Percentiles rank a stretch among this genome's conserved stretches.
Conservation (phyloP, 164 flowering plant genomes). For the Nymphaea thermarum region DNA sequence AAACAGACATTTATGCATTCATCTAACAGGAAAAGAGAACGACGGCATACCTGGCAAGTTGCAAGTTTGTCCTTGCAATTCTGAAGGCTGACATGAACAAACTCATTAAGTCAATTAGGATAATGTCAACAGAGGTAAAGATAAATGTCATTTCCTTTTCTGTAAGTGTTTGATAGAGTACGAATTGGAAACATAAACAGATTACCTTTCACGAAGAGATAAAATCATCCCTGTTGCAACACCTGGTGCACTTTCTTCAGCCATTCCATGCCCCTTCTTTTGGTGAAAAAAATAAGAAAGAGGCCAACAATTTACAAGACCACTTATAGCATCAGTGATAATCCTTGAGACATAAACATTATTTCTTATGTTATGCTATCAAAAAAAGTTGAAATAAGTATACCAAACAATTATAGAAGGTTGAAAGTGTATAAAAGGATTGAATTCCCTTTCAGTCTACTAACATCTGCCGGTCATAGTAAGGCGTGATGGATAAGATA, state of each 20-base stretch:
- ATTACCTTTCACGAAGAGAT: conserved; percentile 87
- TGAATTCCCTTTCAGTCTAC: too few species aligned
- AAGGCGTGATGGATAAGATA: too few species aligned
- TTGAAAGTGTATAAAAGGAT: too few species aligned
- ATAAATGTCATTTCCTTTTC: neutral
- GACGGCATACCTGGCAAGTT: conserved; percentile 52
- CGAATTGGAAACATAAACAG: neutral
- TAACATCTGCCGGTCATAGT: too few species aligned
- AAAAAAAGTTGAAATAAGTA: too few species aligned
- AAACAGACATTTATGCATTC: too few species aligned
- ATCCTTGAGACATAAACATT: too few species aligned
- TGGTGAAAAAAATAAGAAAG: neutral
- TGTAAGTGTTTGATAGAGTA: neutral
- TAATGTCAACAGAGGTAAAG: neutral
- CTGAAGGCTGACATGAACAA: conserved; percentile 57
- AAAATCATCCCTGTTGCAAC: conserved; percentile 92
- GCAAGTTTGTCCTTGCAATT: conserved; percentile 65
- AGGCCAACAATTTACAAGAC: neutral
- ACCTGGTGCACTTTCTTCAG: conserved; percentile 88
- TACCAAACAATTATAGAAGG: too few species aligned
- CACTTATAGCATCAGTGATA: too few species aligned
- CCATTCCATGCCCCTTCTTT: conserved; percentile 40
- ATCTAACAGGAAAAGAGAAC: too few species aligned
- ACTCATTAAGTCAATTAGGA: neutral
- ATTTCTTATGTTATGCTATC: too few species aligned